Conservation (phyloP, 2,329 filamentous ascomycete species). For the Scolecobasidium constrictum region DNA sequence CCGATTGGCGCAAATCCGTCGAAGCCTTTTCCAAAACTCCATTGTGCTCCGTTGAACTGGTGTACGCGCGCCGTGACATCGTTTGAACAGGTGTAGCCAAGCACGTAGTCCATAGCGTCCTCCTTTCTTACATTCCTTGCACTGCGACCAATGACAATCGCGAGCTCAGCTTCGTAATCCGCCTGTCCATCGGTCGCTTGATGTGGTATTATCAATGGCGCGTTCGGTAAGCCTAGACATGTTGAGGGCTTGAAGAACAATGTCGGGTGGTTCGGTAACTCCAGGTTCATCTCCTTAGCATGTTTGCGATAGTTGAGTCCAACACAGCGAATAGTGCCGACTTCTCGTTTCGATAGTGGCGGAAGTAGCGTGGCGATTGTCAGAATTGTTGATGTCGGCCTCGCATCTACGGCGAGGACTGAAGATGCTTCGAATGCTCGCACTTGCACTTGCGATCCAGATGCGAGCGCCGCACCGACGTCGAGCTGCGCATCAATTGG, state of each 20-base stretch:
- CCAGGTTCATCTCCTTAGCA: slow-evolving; percentile 40
- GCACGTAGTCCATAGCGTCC: slow-evolving; percentile 39
- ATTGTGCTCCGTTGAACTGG: slow-evolving; percentile 42
- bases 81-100: slow-evolving; percentile 44
- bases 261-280: slow-evolving; percentile 36
- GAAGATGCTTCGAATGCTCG: too few species aligned
- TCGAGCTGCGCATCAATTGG: too few species aligned
- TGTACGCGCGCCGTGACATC: slow-evolving; percentile 44
- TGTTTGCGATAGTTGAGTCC: slow-evolving; percentile 52
- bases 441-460: too few species aligned
- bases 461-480: too few species aligned
- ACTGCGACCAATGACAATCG: slow-evolving; percentile 41
- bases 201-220: slow-evolving; percentile 36
- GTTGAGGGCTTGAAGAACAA: slow-evolving; percentile 42
- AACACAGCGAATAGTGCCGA: slow-evolving; percentile 47
- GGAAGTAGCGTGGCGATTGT: too few species aligned
- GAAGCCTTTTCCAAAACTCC: slow-evolving; percentile 47
- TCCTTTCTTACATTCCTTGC: slow-evolving; percentile 38
- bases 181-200: slow-evolving; percentile 37
- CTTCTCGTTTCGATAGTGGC: slow-evolving; percentile 38
- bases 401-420: too few species aligned
- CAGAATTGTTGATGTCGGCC: too few species aligned
- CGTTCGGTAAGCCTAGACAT: slow-evolving; percentile 21
- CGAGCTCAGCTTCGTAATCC: slow-evolving; percentile 40
- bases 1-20: slow-evolving; percentile 46